phyloP scores from a whole-genome alignment of 2,329 filamentous ascomycete genomes.

The Emericellopsis atlantica region DNA sequence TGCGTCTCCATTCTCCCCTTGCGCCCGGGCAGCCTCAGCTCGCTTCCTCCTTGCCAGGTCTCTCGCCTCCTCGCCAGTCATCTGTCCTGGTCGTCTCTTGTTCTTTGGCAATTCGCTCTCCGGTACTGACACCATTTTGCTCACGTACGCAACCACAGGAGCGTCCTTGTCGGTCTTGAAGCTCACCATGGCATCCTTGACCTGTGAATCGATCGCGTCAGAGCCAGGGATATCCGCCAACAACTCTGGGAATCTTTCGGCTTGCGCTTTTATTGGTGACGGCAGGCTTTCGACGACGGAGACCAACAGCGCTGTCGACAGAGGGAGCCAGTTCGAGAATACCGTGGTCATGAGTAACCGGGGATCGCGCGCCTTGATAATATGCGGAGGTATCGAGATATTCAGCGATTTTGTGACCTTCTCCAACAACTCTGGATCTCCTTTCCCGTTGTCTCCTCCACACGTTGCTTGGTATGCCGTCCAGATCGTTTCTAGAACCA shows the following conservation, averaged over 20 bases:
- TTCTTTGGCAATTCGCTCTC: constrained; percentile 87
- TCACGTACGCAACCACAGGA: constrained; percentile 87
- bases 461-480: constrained; percentile 86
- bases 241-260: constrained; percentile 64
- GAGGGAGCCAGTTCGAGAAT: constrained; percentile 79
- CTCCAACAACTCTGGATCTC: constrained; percentile 70
- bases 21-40: constrained; percentile 74
- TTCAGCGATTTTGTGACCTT: constrained; percentile 91
- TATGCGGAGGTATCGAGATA: constrained; percentile 72
- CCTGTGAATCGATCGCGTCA: constrained; percentile 50
- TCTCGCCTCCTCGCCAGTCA: constrained; percentile 81
- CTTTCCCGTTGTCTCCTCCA: constrained; percentile 69
- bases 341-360: constrained; percentile 73
- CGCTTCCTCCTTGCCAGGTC: constrained; percentile 81
- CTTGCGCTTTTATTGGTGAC: constrained; percentile 70
- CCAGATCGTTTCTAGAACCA: constrained; percentile 94
- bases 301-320: constrained; percentile 85
- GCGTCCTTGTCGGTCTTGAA: constrained; percentile 61
- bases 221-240: constrained; percentile 70
- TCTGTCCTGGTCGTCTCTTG: constrained; percentile 55
- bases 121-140: constrained; percentile 94
- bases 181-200: constrained; percentile 70
- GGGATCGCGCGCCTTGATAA: constrained; percentile 73
- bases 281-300: constrained; percentile 90
- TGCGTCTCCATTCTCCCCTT: constrained; percentile 26